These are phyloP conservation scores for Vigna radiata DNA, from an alignment of 306 rosid genomes.

Conservation along the genomic window DNA sequence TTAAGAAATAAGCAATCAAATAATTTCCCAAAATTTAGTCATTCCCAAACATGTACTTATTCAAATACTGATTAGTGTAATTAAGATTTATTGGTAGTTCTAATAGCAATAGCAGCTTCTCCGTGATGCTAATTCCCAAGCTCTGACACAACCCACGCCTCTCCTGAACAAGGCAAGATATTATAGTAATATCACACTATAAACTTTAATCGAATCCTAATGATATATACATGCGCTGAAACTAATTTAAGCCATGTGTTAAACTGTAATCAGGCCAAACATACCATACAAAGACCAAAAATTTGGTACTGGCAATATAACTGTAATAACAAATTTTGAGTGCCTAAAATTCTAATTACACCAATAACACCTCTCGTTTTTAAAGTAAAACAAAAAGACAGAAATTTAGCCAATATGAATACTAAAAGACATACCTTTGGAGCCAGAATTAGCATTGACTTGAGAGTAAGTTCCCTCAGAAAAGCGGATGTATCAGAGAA, in stretches of 20 bases:
- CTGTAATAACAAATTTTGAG: conserved; percentile 6
- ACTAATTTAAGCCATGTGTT: background rate
- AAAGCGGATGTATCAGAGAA: conserved; percentile 96
- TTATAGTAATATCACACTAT: background rate
- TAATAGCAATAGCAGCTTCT: background rate
- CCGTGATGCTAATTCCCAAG: background rate
- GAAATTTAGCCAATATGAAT: conserved; percentile 24
- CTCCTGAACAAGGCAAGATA: background rate
- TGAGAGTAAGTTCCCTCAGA: conserved; percentile 94
- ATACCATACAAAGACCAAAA: background rate
- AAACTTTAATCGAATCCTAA: background rate
- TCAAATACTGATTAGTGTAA: background rate
- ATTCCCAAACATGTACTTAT: background rate
- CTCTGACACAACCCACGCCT: background rate
- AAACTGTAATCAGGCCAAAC: background rate
- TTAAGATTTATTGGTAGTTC: background rate
- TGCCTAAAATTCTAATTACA: conserved; percentile 29
- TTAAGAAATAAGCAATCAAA: background rate
- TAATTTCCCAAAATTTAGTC: background rate
- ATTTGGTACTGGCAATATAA: background rate
- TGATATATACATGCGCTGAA: background rate
- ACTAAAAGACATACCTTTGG: conserved; percentile 68
- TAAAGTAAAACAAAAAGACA: conserved; percentile 6
- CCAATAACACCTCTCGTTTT: conserved; percentile 18
- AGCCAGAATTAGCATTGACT: conserved; percentile 93